A percentile compares a stretch with the other conserved stretches of the same genome.
These are phyloP conservation scores for Boletus vermiculosoides DNA, from an alignment of 768 basidiomycete species.

Conservation along the genomic window DNA sequence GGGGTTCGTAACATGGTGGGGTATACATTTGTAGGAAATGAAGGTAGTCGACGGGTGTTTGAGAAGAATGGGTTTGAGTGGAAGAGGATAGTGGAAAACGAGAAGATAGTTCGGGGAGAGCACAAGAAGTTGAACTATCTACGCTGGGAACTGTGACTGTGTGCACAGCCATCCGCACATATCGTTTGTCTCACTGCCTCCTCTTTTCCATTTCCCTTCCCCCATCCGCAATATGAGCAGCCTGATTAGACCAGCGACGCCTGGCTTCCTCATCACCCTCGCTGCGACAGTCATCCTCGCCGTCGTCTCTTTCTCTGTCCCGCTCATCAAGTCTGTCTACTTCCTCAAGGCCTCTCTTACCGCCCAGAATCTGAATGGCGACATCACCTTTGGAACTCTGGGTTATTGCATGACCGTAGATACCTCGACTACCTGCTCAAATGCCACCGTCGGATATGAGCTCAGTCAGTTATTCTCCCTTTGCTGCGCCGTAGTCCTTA, in stretches of 20 bases:
- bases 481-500: conserved; percentile 5
- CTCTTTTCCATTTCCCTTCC: background rate
- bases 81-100: conserved; percentile 39
- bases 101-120: conserved; percentile 38
- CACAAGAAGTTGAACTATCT: conserved; percentile 37
- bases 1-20: conserved; percentile 45
- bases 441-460: conserved; percentile 80
- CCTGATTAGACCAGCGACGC: conserved; percentile 79
- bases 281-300: conserved; percentile 77
- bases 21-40: conserved; percentile 51
- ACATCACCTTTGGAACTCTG: conserved; percentile 82
- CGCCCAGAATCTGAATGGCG: conserved; percentile 47
- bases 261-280: conserved; percentile 83
- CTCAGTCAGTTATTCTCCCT: conserved; percentile 57
- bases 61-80: conserved; percentile 61
- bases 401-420: conserved; percentile 77
- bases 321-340: conserved; percentile 83
- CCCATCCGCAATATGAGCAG: conserved; percentile 46
- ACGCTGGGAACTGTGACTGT: conserved; percentile 26
- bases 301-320: conserved; percentile 88
- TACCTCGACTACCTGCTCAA: conserved; percentile 68
- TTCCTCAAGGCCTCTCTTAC: conserved; percentile 78
- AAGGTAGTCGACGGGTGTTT: conserved; percentile 62
- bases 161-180: conserved; percentile 17
- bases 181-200: background rate